Percentiles rank a stretch among this genome's conserved stretches.
These are phyloP conservation scores for Acacia concinna DNA, from an alignment of 331 rosid species.

Conservation along the genomic window DNA sequence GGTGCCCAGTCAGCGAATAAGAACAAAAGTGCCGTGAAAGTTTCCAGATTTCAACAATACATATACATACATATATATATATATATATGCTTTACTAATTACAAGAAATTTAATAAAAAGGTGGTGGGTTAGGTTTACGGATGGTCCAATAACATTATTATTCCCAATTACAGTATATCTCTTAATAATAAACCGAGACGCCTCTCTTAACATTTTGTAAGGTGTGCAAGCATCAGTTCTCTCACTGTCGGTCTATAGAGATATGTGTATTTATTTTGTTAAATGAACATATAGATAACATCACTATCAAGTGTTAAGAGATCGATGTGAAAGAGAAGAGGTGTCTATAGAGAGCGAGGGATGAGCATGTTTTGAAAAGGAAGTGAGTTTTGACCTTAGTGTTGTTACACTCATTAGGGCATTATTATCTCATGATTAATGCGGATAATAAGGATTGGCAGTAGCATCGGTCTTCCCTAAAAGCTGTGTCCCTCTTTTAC, in stretches of 20 bases:
- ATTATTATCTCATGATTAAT: conserved; percentile 51
- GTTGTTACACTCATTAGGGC: conserved; percentile 41
- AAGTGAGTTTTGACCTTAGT: conserved; percentile 28
- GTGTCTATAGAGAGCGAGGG: background rate
- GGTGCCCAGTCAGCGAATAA: background rate
- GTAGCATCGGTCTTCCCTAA: conserved; percentile 34
- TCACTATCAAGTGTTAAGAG: background rate
- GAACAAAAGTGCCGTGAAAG: background rate
- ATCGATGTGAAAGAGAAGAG: conserved; percentile 9
- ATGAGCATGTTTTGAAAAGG: conserved; percentile 27
- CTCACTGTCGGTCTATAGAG: background rate
- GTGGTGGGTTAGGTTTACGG: conserved; percentile 6
- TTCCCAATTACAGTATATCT: background rate
- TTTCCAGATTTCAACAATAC: background rate
- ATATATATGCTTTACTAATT: background rate
- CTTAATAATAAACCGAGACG: background rate
- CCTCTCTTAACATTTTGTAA: background rate
- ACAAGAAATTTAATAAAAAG: background rate
- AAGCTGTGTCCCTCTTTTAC: conserved; percentile 49
- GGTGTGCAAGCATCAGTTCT: conserved; percentile 13
- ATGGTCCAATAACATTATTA: background rate
- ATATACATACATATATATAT: too few relatives aligned
- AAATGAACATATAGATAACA: background rate
- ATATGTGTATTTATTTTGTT: too few relatives aligned
- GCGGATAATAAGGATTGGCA: conserved; percentile 35